These are phyloP conservation scores for Porpolomopsis calyptriformis DNA, from an alignment of 768 basidiomycete genomes.

Conservation along the genomic window DNA sequence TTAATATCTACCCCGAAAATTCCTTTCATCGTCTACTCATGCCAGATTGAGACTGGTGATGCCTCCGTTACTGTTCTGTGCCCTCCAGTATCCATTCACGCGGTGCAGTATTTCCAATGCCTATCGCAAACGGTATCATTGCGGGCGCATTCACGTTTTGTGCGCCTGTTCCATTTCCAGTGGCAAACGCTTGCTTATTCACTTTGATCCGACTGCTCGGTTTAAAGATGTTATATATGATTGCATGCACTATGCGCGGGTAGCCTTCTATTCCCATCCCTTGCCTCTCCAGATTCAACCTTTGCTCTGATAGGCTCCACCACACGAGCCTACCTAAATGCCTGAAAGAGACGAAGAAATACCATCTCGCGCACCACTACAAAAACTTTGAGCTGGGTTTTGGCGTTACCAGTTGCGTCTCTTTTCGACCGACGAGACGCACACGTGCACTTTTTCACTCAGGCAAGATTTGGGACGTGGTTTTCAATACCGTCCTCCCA, in stretches of 20 bases:
- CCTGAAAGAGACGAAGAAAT: conserved; percentile 88
- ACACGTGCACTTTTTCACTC: not conserved
- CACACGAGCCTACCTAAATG: conserved; percentile 82
- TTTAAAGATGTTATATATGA: conserved; percentile 71
- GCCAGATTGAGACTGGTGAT: conserved; percentile 84
- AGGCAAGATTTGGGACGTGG: conserved; percentile 91
- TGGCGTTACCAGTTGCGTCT: conserved; percentile 66
- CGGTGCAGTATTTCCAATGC: conserved; percentile 61
- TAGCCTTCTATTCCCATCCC: conserved; percentile 8
- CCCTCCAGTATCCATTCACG: conserved; percentile 79
- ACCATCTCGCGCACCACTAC: conserved; percentile 96
- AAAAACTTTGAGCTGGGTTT: conserved; percentile 98
- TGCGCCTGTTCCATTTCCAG: conserved; percentile 23
- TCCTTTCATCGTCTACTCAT: not conserved
- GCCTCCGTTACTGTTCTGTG: conserved; percentile 79
- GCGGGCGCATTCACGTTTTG: conserved; percentile 73
- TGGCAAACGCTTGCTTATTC: too few relatives aligned
- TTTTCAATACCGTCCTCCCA: conserved; percentile 75
- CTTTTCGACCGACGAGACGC: not conserved
- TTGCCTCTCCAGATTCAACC: not conserved
- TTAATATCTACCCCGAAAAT: not conserved
- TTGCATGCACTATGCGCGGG: conserved; percentile 86
- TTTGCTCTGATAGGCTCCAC: conserved; percentile 45
- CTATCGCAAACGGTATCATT: conserved; percentile 87
- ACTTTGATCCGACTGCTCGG: not conserved